Evolutionary conservation across 1,139 yeast genomes (phyloP).

Genomic region (Suhomyces anneliseae): DNA sequence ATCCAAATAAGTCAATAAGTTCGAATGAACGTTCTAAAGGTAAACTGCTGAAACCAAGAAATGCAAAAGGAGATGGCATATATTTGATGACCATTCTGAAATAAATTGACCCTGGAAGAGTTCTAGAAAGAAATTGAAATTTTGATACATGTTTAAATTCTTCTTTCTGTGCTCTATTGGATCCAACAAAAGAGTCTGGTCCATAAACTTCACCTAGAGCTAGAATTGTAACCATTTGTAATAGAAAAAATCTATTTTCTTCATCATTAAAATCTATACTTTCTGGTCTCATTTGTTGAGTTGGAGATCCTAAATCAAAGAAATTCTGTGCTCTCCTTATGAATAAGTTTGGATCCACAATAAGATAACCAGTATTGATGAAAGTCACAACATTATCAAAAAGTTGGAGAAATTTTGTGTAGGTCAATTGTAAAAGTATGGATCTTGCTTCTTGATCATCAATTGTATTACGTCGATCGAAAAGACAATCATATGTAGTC

Average conservation of each 20-base stretch:
- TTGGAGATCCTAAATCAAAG: constrained; percentile 13
- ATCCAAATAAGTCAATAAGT: constrained; percentile 27
- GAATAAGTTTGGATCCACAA: constrained; percentile 23
- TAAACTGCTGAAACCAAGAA: constrained; percentile 14
- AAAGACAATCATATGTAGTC: constrained; percentile 20
- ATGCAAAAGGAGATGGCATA: constrained; percentile 23
- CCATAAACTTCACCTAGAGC: constrained; percentile 27
- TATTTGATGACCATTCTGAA: constrained; percentile 22
- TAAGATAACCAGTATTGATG: constrained; percentile 28
- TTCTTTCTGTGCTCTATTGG: background rate
- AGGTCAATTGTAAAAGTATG: constrained; percentile 1
- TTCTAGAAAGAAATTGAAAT: background rate
- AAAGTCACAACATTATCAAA: constrained; percentile 21
- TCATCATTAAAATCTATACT: constrained; percentile 9
- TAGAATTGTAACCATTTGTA: constrained; percentile 23
- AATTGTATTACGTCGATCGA: constrained; percentile 5
- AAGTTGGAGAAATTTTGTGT: constrained; percentile 3
- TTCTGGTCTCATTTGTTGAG: constrained; percentile 6
- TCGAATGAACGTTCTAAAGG: constrained; percentile 19
- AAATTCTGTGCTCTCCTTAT: constrained; percentile 13
- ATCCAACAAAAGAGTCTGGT: constrained; percentile 9
- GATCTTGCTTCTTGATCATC: background rate
- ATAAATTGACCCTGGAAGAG: constrained; percentile 24
- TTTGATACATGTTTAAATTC: background rate
- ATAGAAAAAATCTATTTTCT: constrained; percentile 15